These are phyloP conservation scores for Thamnidium elegans DNA, from an alignment of 192 early-diverging fungal genomes.

Conservation along the genomic window DNA sequence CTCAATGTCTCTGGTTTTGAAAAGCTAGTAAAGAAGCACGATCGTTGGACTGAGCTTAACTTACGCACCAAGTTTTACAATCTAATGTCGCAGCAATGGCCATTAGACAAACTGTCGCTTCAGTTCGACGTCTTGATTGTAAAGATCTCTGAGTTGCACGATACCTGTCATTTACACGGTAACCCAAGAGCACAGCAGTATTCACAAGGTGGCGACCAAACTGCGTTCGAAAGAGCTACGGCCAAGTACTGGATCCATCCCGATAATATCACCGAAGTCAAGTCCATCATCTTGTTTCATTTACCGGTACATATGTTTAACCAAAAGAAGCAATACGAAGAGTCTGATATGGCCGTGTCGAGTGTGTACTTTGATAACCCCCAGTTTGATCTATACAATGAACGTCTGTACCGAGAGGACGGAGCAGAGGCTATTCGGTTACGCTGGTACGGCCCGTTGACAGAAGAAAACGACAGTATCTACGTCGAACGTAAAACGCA, in stretches of 20 bases:
- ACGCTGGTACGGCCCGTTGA: conserved; percentile 83
- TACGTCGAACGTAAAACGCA: conserved; percentile 40
- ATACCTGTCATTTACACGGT: conserved; percentile 18
- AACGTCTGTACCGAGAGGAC: conserved; percentile 80
- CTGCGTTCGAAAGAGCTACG: conserved; percentile 43
- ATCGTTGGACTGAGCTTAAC: conserved; percentile 74
- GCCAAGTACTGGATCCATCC: conserved; percentile 98
- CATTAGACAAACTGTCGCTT: conserved; percentile 59
- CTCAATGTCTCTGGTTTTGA: conserved; percentile 80
- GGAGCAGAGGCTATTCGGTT: conserved; percentile 90
- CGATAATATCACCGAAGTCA: conserved; percentile 94
- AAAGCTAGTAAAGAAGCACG: conserved; percentile 98
- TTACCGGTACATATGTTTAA: conserved; percentile 90
- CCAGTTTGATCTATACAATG: conserved; percentile 83
- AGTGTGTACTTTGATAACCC: conserved; percentile 97
- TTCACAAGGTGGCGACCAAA: conserved; percentile 32
- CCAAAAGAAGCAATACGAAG: conserved; percentile 72
- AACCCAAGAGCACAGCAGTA: conserved; percentile 16
- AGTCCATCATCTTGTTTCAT: conserved; percentile 85
- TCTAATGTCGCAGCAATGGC: conserved; percentile 63
- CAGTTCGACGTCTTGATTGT: conserved; percentile 51
- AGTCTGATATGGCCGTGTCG: conserved; percentile 84
- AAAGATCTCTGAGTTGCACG: conserved; percentile 18
- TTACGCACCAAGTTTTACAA: conserved; percentile 68
- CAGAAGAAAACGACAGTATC: conserved; percentile 15